Evolutionary conservation across 208 protist species (phyloP).

Genomic region (Vickermania spadyakhi): DNA sequence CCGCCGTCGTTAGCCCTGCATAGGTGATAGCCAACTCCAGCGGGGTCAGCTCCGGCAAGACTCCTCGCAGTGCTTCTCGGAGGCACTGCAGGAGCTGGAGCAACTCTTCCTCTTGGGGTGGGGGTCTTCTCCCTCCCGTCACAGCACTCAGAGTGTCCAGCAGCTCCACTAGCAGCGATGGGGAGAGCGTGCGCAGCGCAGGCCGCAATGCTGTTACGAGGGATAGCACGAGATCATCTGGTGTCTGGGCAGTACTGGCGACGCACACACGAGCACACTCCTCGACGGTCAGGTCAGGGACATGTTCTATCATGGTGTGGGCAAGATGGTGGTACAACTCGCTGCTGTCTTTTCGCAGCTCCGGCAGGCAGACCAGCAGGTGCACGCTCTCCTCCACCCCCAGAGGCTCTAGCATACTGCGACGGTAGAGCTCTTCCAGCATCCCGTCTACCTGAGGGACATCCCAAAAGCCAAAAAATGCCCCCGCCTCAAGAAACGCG

Average conservation of each 20-base stretch:
- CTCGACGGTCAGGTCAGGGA: constrained; percentile 61
- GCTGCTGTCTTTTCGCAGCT: constrained; percentile 50
- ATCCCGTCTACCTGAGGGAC: constrained; percentile 63
- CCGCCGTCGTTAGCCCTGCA: constrained; percentile 20
- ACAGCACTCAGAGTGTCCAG: constrained; percentile 41
- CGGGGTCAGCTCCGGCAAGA: constrained; percentile 25
- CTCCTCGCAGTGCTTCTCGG: constrained; percentile 10
- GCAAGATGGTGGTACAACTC: constrained; percentile 34
- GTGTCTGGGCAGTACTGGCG: constrained; percentile 35
- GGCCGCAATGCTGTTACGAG: constrained; percentile 33
- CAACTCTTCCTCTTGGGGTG: constrained; percentile 10
- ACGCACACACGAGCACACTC: constrained; percentile 53
- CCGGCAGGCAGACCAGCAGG: constrained; percentile 57
- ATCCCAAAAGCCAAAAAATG: constrained; percentile 89
- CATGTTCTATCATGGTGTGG: constrained; percentile 25
- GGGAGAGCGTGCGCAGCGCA: constrained; percentile 18
- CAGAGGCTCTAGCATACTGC: constrained; percentile 25
- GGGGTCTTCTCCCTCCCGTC: background rate
- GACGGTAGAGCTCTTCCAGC: constrained; percentile 50
- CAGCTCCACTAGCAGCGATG: constrained; percentile 43
- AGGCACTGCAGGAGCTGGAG: constrained; percentile 1
- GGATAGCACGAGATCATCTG: constrained; percentile 31
- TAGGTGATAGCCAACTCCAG: constrained; percentile 74
- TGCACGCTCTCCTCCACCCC: constrained; percentile 39
- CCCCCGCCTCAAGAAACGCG: constrained; percentile 59